Conservation (phyloP, 352 stramenopile species). For the Aphanomyces astaci region DNA sequence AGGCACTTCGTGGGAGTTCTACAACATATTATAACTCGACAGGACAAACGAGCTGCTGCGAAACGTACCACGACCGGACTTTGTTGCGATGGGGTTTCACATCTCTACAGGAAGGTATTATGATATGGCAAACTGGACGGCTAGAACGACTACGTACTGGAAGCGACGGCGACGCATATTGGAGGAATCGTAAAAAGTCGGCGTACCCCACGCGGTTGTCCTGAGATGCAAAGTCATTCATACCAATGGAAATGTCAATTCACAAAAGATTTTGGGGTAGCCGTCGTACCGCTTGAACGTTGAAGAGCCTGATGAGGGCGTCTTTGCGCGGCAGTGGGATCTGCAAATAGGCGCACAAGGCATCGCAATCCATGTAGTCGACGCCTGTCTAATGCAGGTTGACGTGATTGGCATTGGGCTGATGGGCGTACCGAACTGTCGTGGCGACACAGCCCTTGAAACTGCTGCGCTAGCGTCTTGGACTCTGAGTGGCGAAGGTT, state of each 20-base stretch:
- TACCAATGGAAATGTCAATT: no score
- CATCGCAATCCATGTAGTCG: slow-evolving; percentile 43
- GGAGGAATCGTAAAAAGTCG: slow-evolving; percentile 56
- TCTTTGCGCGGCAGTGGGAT: slow-evolving; percentile 59
- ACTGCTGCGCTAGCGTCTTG: slow-evolving; percentile 54
- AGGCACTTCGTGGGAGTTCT: background rate
- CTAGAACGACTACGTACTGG: background rate
- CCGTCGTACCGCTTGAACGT: slow-evolving; percentile 26
- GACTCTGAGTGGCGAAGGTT: slow-evolving; percentile 56
- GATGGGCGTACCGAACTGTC: slow-evolving; percentile 7
- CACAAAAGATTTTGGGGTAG: no score
- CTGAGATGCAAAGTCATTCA: background rate
- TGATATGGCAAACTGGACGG: background rate
- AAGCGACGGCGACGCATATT: background rate
- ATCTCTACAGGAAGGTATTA: background rate
- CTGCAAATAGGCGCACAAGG: slow-evolving; percentile 59
- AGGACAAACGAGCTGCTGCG: no score
- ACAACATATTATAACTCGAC: background rate
- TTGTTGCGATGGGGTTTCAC: background rate
- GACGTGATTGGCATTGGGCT: background rate
- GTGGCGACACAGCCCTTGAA: slow-evolving; percentile 34
- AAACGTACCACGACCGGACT: no score
- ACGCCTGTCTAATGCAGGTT: slow-evolving; percentile 18
- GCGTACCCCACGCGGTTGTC: slow-evolving; percentile 12
- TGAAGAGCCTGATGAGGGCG: slow-evolving; percentile 48